Evolutionary conservation across 176 grass and related monocot genomes (phyloP).

Genomic region (Saccharum officinarum): DNA sequence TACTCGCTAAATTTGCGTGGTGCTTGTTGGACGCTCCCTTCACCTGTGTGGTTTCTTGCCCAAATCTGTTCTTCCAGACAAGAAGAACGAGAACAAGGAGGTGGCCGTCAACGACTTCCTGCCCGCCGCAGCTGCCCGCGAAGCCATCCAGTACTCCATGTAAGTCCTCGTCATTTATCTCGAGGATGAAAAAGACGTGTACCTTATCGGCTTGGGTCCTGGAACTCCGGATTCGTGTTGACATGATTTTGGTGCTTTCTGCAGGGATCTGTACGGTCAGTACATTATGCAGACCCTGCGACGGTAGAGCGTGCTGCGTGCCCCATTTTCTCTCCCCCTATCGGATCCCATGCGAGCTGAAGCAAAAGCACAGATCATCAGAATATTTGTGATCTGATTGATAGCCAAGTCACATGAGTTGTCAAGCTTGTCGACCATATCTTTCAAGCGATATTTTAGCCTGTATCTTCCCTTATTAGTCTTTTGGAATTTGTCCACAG

Average conservation of each 20-base stretch:
- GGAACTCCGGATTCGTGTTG: background rate
- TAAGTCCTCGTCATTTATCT: slow-evolving; percentile 21
- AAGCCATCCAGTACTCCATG: slow-evolving; percentile 88
- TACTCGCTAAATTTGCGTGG: background rate
- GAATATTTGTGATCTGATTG: slow-evolving; percentile 21
- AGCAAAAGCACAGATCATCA: slow-evolving; percentile 1
- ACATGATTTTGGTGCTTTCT: slow-evolving; percentile 11
- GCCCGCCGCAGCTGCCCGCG: slow-evolving; percentile 53
- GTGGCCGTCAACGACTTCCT: slow-evolving; percentile 92
- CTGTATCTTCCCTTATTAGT: slow-evolving; percentile 11
- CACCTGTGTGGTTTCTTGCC: background rate
- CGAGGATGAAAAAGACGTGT: background rate
- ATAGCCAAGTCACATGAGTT: slow-evolving; percentile 16
- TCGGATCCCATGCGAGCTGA: background rate
- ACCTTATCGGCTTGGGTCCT: background rate
- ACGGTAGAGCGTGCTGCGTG: slow-evolving; percentile 33
- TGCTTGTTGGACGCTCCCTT: background rate
- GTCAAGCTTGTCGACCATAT: background rate
- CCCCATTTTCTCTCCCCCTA: background rate
- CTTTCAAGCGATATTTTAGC: background rate
- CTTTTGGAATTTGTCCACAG: background rate
- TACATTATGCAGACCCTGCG: slow-evolving; percentile 80
- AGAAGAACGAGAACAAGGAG: slow-evolving; percentile 99
- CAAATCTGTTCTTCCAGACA: slow-evolving; percentile 50
- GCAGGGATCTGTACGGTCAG: slow-evolving; percentile 77